Conservation (phyloP, 2,329 filamentous ascomycete species). For the Paracorniculantispora psalliotae region DNA sequence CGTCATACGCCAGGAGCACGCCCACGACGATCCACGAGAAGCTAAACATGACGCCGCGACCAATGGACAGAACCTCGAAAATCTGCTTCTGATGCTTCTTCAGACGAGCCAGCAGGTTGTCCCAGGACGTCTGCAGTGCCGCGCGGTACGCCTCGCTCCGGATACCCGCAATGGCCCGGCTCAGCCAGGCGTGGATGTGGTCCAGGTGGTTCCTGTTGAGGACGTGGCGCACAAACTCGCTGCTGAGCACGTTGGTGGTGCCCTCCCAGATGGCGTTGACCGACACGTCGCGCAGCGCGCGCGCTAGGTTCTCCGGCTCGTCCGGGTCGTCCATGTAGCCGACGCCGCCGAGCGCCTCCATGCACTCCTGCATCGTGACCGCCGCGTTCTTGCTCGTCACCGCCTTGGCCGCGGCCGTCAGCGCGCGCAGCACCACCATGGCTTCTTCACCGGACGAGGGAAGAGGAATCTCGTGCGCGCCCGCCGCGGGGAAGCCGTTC, state of each 20-base stretch:
- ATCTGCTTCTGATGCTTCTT: neutral
- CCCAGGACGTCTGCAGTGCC: neutral
- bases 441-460: constrained; percentile 7
- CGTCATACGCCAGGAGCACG: constrained; percentile 10
- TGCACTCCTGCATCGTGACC: constrained; percentile 15
- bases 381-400: constrained; percentile 14
- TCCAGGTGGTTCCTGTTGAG: constrained; percentile 10
- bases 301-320: constrained; percentile 15
- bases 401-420: constrained; percentile 14
- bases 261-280: constrained; percentile 18
- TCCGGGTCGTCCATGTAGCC: constrained; percentile 17
- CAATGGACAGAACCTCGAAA: constrained; percentile 8
- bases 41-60: constrained; percentile 15
- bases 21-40: constrained; percentile 13
- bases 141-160: neutral
- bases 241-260: constrained; percentile 16
- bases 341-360: constrained; percentile 16
- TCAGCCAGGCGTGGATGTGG: constrained; percentile 1
- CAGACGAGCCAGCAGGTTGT: neutral
- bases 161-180: neutral
- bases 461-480: neutral
- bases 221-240: constrained; percentile 15
- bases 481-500: neutral
- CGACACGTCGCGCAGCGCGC: constrained; percentile 11
- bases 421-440: constrained; percentile 5